Evolutionary conservation across 148 eudicot species (phyloP), one percentile per base, ranked within the genome.

Genomic region (Fagopyrum esculentum): DNA sequence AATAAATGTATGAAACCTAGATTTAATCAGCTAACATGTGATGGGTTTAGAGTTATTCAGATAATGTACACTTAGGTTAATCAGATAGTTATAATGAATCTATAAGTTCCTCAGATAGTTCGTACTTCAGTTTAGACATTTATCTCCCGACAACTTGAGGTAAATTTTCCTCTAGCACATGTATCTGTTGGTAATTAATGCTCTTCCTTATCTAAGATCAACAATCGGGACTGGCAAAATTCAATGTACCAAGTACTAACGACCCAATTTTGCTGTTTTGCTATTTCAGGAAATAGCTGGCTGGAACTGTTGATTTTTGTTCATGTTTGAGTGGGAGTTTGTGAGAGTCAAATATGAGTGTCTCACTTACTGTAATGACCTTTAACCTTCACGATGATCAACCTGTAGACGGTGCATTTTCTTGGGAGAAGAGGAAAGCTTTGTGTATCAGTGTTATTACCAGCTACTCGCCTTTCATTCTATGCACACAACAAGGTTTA

Each of bases 381-480:
- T 90, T 94, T 69, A 94, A 94, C 82, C 93, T 94, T 77, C 93
- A 90, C 44, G 97, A 94, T 73, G 98, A 90, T 82, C 91, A 94
- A 78, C 76, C 85, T 56, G 88, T 83, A 73, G 96, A 87, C 68
- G 90, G 92, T 78, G 90, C 90, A 15, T 87, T 90, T 80, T 92
- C 96, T 73, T 94, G 98, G 98, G 88, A 85, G n/a, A 90, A 85
- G 79, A 87, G 98, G 87, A 92, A 87, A 77, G 97, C 90, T 84
- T 78, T 94, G 82, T 94, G 98, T 81, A 78, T 90, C 29, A 90
- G 93, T 60, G 93, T 95, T 51, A 83, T 92, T 26, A 92, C 98
- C n/a, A 95, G 97, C 78, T 92, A 92, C 78, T 89, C 93, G 16
- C 98, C 98, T 0, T 83, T 86, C 49, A 89, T 95, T 69, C 85